A percentile compares a stretch with the other conserved stretches of the same genome.
Conservation (phyloP, 495 filamentous ascomycete species). For the Darksidea phi region DNA sequence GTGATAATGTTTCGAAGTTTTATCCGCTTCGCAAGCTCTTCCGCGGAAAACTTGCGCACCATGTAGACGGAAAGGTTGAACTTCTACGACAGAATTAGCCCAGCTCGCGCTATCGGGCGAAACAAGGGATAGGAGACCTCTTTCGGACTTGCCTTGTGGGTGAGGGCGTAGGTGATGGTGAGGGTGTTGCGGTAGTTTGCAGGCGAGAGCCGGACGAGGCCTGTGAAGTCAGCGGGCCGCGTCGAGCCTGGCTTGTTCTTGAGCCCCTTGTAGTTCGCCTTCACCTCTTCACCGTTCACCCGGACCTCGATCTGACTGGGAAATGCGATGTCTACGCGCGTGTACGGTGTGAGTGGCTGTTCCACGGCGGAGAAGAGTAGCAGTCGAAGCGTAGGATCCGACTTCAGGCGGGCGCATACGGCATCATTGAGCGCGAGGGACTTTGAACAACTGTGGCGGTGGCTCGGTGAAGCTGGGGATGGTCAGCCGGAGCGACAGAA, state of each 20-base stretch:
- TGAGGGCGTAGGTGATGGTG: slow-evolving; percentile 87
- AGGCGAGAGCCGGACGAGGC: slow-evolving; percentile 63
- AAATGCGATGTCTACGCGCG: slow-evolving; percentile 73
- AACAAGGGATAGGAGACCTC: slow-evolving; percentile 22
- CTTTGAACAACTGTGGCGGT: slow-evolving; percentile 57
- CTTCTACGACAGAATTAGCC: slow-evolving; percentile 53
- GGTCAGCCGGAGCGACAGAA: not conserved
- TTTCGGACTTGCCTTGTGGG: slow-evolving; percentile 62
- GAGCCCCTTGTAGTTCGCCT: slow-evolving; percentile 83
- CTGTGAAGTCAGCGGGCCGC: slow-evolving; percentile 85
- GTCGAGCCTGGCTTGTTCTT: slow-evolving; percentile 96
- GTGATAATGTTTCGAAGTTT: slow-evolving; percentile 67
- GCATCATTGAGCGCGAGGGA: slow-evolving; percentile 54
- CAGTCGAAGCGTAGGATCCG: slow-evolving; percentile 57
- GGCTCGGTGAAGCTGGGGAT: slow-evolving; percentile 39
- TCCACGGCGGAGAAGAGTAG: slow-evolving; percentile 78
- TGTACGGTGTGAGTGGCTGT: slow-evolving; percentile 55
- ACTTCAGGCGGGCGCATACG: slow-evolving; percentile 50
- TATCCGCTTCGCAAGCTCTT: slow-evolving; percentile 68
- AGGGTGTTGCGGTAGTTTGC: slow-evolving; percentile 71
- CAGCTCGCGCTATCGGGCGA: not conserved
- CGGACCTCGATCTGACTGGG: slow-evolving; percentile 90
- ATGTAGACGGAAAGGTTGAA: slow-evolving; percentile 73
- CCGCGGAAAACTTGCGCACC: slow-evolving; percentile 68
- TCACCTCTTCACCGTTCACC: slow-evolving; percentile 81